phyloP scores from a whole-genome alignment of 78 protist species.

The slime mould (Dictyostelium discoideum) region DNA sequence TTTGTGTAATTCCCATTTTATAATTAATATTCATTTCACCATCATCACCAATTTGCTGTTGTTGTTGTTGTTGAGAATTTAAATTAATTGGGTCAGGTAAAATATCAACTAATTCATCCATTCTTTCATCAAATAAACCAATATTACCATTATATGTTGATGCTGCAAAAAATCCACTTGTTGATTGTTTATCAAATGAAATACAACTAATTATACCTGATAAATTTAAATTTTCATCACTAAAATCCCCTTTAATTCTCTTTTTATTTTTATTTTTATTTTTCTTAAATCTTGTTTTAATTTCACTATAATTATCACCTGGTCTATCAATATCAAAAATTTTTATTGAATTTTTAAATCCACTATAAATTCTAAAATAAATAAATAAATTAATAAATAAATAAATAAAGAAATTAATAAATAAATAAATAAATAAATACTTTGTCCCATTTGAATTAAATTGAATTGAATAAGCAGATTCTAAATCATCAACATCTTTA shows the following conservation, averaged over 20 bases:
- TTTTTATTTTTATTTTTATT: background rate
- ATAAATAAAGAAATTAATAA: background rate
- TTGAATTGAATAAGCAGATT: slow-evolving; percentile 46
- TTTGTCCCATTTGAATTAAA: slow-evolving; percentile 5
- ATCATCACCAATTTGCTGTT: background rate
- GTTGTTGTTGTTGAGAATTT: background rate
- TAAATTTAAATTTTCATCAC: background rate
- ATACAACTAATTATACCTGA: slow-evolving; percentile 45
- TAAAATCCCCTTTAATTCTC: background rate
- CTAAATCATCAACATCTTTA: slow-evolving; percentile 63
- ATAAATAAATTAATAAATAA: background rate
- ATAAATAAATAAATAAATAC: slow-evolving; percentile 2
- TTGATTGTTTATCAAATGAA: slow-evolving; percentile 24
- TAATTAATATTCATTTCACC: background rate
- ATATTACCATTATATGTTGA: slow-evolving; percentile 47
- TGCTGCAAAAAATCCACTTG: slow-evolving; percentile 26
- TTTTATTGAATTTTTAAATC: slow-evolving; percentile 50
- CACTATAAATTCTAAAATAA: slow-evolving; percentile 28
- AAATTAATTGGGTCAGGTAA: slow-evolving; percentile 21
- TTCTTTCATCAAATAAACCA: slow-evolving; percentile 47
- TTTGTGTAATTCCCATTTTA: slow-evolving; percentile 36
- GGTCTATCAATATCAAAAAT: slow-evolving; percentile 52
- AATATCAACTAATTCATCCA: slow-evolving; percentile 23
- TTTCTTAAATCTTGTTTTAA: slow-evolving; percentile 12
- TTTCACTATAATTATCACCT: slow-evolving; percentile 16